Conservation (phyloP, 139 green algal genomes). For the Tetratostichococcus sp. region DNA sequence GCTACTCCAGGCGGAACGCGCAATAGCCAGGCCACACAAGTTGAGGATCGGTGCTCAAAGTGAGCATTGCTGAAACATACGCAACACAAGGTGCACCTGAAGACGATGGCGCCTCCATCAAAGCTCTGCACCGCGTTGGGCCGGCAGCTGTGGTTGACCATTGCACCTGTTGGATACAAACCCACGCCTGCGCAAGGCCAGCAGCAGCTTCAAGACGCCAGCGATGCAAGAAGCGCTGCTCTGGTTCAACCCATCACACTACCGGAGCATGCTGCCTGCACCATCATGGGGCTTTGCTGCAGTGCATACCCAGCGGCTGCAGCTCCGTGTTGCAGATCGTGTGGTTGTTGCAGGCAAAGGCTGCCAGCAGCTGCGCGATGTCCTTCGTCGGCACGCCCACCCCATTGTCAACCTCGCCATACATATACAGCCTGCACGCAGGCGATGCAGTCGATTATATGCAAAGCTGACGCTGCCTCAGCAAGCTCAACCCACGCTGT, state of each 20-base stretch:
- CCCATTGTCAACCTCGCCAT: neutral
- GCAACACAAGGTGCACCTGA: too few species aligned
- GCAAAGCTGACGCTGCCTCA: too few species aligned
- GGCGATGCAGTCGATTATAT: too few species aligned
- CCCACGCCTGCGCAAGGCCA: slow-evolving; percentile 40
- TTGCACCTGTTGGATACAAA: slow-evolving; percentile 57
- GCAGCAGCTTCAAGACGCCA: neutral
- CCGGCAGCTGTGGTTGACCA: slow-evolving; percentile 71
- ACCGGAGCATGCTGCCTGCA: too few species aligned
- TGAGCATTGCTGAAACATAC: too few species aligned
- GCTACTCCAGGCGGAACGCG: too few species aligned
- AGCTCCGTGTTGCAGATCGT: slow-evolving; percentile 73
- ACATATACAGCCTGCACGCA: slow-evolving; percentile 31
- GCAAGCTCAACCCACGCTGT: too few species aligned
- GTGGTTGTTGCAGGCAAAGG: slow-evolving; percentile 67
- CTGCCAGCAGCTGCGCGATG: slow-evolving; percentile 56
- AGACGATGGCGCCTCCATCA: slow-evolving; percentile 36
- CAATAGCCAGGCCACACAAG: too few species aligned
- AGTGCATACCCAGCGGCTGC: slow-evolving; percentile 26
- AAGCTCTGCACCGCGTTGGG: slow-evolving; percentile 69
- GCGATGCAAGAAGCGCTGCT: neutral
- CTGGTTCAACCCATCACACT: too few species aligned
- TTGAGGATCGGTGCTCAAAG: too few species aligned
- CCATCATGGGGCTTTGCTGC: neutral
- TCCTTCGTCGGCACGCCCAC: slow-evolving; percentile 8